phyloP scores from a whole-genome alignment of 192 early-diverging fungal species.

The Linnemannia schmuckeri region DNA sequence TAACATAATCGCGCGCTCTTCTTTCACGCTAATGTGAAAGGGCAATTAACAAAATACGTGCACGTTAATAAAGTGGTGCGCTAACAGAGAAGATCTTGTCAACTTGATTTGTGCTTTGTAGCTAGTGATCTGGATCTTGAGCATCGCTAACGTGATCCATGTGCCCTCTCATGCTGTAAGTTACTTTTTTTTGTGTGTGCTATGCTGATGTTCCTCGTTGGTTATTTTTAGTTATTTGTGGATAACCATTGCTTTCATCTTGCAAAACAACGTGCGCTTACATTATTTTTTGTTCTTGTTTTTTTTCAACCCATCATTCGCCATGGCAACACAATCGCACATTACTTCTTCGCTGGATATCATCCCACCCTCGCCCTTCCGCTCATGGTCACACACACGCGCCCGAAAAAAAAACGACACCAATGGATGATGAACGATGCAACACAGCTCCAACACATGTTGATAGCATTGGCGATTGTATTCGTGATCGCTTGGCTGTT shows the following conservation, averaged over 20 bases:
- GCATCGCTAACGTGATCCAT: background rate
- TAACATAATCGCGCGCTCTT: background rate
- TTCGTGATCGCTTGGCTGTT: slow-evolving; percentile 16
- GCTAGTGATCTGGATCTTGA: background rate
- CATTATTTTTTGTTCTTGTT: too few relatives aligned
- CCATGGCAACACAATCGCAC: too few relatives aligned
- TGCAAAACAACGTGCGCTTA: too few relatives aligned
- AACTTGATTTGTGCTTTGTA: background rate
- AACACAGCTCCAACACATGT: background rate
- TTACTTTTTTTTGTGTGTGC: background rate
- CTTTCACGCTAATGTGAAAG: too few relatives aligned
- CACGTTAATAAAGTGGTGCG: background rate
- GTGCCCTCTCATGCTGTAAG: background rate
- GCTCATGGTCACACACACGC: too few relatives aligned
- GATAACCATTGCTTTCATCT: too few relatives aligned
- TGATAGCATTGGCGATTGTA: background rate
- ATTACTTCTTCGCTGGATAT: too few relatives aligned
- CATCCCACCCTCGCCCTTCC: too few relatives aligned
- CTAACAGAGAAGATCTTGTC: background rate
- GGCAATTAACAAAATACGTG: background rate
- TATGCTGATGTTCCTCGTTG: background rate
- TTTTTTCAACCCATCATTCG: too few relatives aligned
- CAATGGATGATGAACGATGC: background rate
- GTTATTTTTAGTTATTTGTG: background rate
- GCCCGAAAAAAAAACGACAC: background rate